Base-by-base conservation (phyloP, 169 alveolate genomes). In the Neospora caninum region DNA sequence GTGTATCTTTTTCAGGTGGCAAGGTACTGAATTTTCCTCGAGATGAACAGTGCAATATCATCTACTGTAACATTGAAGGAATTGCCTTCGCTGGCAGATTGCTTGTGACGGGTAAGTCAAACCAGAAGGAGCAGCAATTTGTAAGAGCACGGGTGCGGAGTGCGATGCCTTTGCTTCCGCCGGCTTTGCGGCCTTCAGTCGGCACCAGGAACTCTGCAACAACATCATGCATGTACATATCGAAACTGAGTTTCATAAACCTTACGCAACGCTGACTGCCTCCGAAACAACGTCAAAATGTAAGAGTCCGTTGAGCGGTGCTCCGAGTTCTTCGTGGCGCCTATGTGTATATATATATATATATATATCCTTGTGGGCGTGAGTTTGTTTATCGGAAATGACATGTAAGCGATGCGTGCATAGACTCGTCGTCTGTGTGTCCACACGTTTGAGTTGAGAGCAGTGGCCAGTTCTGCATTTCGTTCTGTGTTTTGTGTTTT, bases 21-120 rank as follows among this genome's bases (percentile, higher is more conserved):
- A 39, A 43, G 53, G 39, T 89, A 41, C 88, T 89, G 78, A 16
- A 89, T n/a, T 89, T 89, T 49, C 93, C 93, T 38, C 38, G 93
- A 45, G 93, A 70, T 41, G 78, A 67, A 41, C 38, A 70, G 31
- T 89, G 93, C 93, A 20, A 43, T 16, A 43, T 89, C 27, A 42
- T 89, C 49, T 89, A 89, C 88, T 89, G 93, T 73, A 89, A 89
- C 93, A 70, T 89, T 43, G 93, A 89, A 38, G 93, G 93, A 1
- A 43, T 89, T 80, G 73, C 93, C 29, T 89, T 89, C 78, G 42
- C 64, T 9, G 93, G 64, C 88, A 36, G 78, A 18, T 6, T 89
- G 70, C 45, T 89, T 9, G 88, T 67, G 4, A 86, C 93, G 27
- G 93, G 93, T 89, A 67, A 25, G 93, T 25, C 58, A 31, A 34